A percentile compares a stretch with the other conserved stretches of the same genome.
phyloP scores from a whole-genome alignment of 768 basidiomycete species.

The Suillus plorans region DNA sequence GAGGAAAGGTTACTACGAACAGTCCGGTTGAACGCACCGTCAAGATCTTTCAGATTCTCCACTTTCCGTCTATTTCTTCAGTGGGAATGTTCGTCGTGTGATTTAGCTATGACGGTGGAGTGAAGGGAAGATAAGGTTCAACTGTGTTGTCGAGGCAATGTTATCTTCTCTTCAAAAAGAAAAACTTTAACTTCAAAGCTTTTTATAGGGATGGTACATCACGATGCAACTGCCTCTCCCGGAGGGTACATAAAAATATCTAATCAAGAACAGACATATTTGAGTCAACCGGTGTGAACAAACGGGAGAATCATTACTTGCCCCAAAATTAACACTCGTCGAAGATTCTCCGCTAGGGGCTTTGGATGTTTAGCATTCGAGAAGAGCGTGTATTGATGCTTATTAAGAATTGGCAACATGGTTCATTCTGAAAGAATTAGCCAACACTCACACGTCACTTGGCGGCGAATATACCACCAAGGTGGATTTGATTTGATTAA shows the following conservation, averaged over 20 bases:
- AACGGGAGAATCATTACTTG: not conserved
- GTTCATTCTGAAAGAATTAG: too few species aligned
- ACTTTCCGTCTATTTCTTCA: not conserved
- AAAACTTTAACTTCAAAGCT: not conserved
- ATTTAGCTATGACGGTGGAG: not conserved
- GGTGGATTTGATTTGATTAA: not conserved
- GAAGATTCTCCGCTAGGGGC: not conserved
- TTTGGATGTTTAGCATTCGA: not conserved
- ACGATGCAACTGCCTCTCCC: not conserved
- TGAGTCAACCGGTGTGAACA: not conserved
- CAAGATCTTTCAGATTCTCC: not conserved
- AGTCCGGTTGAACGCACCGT: not conserved
- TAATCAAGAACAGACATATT: not conserved
- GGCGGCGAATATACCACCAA: not conserved
- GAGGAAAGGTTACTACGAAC: not conserved
- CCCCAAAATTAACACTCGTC: not conserved
- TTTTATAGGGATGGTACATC: not conserved
- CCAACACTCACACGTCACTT: not conserved
- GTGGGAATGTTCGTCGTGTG: not conserved
- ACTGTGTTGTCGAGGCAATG: not conserved
- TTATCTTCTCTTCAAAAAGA: not conserved
- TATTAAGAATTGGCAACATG: not conserved
- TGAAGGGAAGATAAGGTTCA: not conserved
- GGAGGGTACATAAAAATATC: not conserved
- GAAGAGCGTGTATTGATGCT: not conserved